A percentile compares a stretch with the other conserved stretches of the same genome.
These are phyloP conservation scores for Pythium plurisporium DNA, from an alignment of 352 stramenopile genomes.

Conservation along the genomic window DNA sequence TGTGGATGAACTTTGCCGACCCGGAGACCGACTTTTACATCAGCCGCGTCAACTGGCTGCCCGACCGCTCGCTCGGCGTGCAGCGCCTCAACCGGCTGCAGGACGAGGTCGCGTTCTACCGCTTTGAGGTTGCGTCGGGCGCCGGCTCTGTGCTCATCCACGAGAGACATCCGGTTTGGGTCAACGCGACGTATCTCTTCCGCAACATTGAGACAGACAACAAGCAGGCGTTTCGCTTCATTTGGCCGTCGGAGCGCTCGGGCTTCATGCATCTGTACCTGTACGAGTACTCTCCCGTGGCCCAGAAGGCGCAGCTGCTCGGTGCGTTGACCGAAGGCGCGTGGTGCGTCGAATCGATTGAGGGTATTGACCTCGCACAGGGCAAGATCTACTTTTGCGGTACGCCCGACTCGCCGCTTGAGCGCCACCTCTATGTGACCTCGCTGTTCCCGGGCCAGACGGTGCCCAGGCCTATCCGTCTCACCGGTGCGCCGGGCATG, in stretches of 20 bases:
- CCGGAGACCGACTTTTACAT: slow-evolving; percentile 85
- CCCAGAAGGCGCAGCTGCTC: slow-evolving; percentile 35
- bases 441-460: slow-evolving; percentile 41
- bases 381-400: slow-evolving; percentile 88
- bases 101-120: slow-evolving; percentile 61
- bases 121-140: slow-evolving; percentile 78
- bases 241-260: slow-evolving; percentile 92
- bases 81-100: slow-evolving; percentile 86
- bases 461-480: slow-evolving; percentile 48
- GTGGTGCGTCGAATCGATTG: slow-evolving; percentile 80
- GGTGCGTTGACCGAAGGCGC: slow-evolving; percentile 59
- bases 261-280: slow-evolving; percentile 96
- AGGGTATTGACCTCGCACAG: slow-evolving; percentile 71
- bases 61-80: slow-evolving; percentile 90
- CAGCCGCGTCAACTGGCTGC: slow-evolving; percentile 92
- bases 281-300: slow-evolving; percentile 83
- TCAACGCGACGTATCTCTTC: slow-evolving; percentile 95
- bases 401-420: slow-evolving; percentile 82
- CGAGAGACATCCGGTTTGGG: slow-evolving; percentile 90
- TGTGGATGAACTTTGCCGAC: slow-evolving; percentile 76
- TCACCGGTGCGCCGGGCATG: slow-evolving; percentile 83
- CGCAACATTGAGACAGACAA: slow-evolving; percentile 74
- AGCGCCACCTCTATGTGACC: slow-evolving; percentile 90
- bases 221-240: slow-evolving; percentile 90
- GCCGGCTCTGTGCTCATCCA: slow-evolving; percentile 71